Percentiles rank a stretch among this genome's conserved stretches.
phyloP scores from a whole-genome alignment of 176 grass and related monocot species.

The Aegilops bicornis region DNA sequence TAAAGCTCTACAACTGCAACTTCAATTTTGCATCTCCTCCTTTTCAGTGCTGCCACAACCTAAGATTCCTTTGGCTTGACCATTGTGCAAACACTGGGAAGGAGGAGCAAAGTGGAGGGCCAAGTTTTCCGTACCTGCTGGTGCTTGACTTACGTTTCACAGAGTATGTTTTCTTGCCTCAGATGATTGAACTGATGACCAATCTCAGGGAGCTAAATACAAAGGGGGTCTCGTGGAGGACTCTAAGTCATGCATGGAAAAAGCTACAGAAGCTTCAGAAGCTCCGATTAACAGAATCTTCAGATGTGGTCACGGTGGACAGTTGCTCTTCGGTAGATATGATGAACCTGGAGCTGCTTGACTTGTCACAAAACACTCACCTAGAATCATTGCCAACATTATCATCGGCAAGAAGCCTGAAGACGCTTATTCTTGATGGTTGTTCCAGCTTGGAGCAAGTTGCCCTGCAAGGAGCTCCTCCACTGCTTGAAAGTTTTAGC shows the following conservation, averaged over 20 bases:
- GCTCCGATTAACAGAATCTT: background rate
- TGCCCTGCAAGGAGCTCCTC: background rate
- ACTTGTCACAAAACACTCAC: background rate
- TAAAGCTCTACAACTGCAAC: background rate
- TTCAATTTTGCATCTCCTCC: constrained; percentile 18
- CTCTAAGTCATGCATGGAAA: background rate
- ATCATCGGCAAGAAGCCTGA: background rate
- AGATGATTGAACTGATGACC: background rate
- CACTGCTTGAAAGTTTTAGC: background rate
- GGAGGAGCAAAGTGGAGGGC: background rate
- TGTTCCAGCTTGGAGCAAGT: background rate
- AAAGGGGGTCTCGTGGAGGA: background rate
- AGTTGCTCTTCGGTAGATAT: background rate
- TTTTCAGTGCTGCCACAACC: constrained; percentile 15
- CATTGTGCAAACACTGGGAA: background rate
- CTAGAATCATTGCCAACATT: background rate
- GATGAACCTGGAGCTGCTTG: background rate
- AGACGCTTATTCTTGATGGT: constrained; percentile 7
- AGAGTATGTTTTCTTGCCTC: background rate
- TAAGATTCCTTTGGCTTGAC: constrained; percentile 32
- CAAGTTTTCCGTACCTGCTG: background rate
- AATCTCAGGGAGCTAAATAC: constrained; percentile 22
- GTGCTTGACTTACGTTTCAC: background rate
- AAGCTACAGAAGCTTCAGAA: background rate
- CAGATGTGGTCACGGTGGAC: background rate